These are phyloP conservation scores for Olyra latifolia DNA, from an alignment of 176 grass and related monocot species.

Conservation along the genomic window DNA sequence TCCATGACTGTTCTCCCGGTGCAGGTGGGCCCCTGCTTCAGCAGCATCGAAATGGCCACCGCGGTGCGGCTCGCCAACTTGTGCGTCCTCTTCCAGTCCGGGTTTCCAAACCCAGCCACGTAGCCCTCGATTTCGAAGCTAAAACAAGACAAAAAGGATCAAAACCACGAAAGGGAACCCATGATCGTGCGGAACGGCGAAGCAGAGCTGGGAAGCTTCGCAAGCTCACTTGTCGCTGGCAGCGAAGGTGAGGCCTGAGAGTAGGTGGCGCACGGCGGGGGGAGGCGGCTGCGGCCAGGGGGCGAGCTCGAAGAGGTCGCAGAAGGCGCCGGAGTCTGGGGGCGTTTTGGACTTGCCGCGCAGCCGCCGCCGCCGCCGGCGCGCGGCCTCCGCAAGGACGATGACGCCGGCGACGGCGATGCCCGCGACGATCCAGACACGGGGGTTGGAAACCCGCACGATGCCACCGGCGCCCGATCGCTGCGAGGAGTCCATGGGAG, in stretches of 20 bases:
- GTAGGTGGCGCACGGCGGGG: constrained; percentile 54
- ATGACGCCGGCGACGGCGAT: constrained; percentile 79
- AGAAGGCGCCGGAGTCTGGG: constrained; percentile 57
- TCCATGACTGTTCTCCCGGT: constrained; percentile 88
- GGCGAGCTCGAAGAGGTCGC: constrained; percentile 67
- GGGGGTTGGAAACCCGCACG: constrained; percentile 16
- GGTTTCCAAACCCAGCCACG: constrained; percentile 89
- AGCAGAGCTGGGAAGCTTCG: background rate
- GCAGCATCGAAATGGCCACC: constrained; percentile 55
- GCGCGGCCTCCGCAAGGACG: constrained; percentile 69
- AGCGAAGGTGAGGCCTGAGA: constrained; percentile 72
- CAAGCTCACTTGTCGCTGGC: constrained; percentile 77
- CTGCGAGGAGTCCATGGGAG: constrained; percentile 39
- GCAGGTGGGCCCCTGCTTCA: constrained; percentile 69
- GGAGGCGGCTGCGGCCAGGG: constrained; percentile 67
- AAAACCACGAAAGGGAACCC: background rate
- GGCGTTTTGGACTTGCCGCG: constrained; percentile 10
- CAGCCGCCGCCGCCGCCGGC: constrained; percentile 56
- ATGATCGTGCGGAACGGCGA: background rate
- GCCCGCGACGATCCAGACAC: constrained; percentile 69
- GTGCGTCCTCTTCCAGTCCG: constrained; percentile 91
- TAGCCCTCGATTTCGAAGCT: constrained; percentile 86
- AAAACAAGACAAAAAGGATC: constrained; percentile 3
- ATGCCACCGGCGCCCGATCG: constrained; percentile 28
- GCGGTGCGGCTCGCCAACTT: constrained; percentile 53